Evolutionary conservation across 192 early-diverging fungal genomes (phyloP).

Genomic region (Irineochytrium annulatum): DNA sequence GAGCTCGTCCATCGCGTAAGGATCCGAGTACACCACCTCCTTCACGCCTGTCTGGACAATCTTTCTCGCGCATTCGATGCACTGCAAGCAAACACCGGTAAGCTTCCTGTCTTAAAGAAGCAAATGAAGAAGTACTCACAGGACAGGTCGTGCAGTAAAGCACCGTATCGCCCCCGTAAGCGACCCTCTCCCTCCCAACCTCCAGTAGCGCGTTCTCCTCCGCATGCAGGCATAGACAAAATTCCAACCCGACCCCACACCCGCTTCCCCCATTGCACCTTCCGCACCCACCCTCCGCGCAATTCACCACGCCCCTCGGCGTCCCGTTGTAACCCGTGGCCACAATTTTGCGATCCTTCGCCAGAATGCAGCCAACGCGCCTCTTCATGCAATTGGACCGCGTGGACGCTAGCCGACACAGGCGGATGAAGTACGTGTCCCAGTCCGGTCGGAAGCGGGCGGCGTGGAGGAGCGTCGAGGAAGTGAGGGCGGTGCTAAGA

Average conservation of each 20-base stretch:
- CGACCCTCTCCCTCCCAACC: constrained; percentile 88
- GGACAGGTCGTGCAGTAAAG: constrained; percentile 95
- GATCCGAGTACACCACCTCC: constrained; percentile 87
- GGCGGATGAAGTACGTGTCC: constrained; percentile 97
- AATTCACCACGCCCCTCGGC: constrained; percentile 85
- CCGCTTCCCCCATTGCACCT: constrained; percentile 85
- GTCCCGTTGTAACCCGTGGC: constrained; percentile 99
- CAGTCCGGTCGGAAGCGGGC: constrained; percentile 79
- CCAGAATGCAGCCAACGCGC: constrained; percentile 90
- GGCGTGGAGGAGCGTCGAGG: constrained; percentile 54
- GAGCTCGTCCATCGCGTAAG: constrained; percentile 87
- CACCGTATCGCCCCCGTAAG: constrained; percentile 52
- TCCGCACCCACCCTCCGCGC: constrained; percentile 90
- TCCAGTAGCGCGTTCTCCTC: constrained; percentile 98
- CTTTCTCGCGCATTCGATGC: constrained; percentile 88
- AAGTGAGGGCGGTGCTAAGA: constrained; percentile 8
- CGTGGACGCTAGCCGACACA: constrained; percentile 85
- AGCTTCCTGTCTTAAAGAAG: not conserved
- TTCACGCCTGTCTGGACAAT: constrained; percentile 91
- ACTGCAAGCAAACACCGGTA: constrained; percentile 20
- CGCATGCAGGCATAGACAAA: constrained; percentile 95
- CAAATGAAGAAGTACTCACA: constrained; percentile 26
- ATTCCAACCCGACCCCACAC: constrained; percentile 74
- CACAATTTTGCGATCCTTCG: constrained; percentile 81
- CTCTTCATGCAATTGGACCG: constrained; percentile 99